phyloP scores from a whole-genome alignment of 331 rosid genomes.

The Quercus tomentella region DNA sequence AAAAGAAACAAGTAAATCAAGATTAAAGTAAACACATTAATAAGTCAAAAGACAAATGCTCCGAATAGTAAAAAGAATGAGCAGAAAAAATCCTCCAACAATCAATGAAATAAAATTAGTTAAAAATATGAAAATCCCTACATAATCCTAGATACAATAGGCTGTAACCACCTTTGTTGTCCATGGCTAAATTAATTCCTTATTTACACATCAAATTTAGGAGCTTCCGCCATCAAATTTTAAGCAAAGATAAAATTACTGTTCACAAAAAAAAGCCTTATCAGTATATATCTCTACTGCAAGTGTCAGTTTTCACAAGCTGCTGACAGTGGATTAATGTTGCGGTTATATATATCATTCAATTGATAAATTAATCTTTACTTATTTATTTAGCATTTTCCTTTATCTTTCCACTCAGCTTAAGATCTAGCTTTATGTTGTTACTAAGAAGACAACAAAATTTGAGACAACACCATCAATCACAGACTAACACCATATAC shows the following conservation, averaged over 20 bases:
- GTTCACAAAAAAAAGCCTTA: not conserved
- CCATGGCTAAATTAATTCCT: not conserved
- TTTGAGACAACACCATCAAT: not conserved
- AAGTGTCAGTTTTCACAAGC: not conserved
- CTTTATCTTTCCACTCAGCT: not conserved
- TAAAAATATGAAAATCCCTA: not conserved
- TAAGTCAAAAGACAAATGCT: not conserved
- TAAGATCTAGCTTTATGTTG: no score
- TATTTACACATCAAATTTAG: not conserved
- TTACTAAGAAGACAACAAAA: not conserved
- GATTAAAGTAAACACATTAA: not conserved
- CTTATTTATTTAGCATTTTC: not conserved
- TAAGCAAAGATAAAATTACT: not conserved
- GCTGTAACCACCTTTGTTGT: not conserved
- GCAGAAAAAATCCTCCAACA: not conserved
- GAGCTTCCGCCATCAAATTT: not conserved
- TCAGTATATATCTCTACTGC: not conserved
- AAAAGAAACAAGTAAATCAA: not conserved
- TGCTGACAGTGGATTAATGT: not conserved
- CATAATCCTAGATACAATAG: not conserved
- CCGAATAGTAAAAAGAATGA: not conserved
- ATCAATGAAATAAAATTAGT: not conserved
- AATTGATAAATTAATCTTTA: not conserved
- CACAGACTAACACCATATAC: not conserved
- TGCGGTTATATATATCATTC: not conserved